Percentiles rank a stretch among this genome's conserved stretches.
Evolutionary conservation across 1,284 basidiomycete species (phyloP).

Genomic region (Tilletia walkeri): DNA sequence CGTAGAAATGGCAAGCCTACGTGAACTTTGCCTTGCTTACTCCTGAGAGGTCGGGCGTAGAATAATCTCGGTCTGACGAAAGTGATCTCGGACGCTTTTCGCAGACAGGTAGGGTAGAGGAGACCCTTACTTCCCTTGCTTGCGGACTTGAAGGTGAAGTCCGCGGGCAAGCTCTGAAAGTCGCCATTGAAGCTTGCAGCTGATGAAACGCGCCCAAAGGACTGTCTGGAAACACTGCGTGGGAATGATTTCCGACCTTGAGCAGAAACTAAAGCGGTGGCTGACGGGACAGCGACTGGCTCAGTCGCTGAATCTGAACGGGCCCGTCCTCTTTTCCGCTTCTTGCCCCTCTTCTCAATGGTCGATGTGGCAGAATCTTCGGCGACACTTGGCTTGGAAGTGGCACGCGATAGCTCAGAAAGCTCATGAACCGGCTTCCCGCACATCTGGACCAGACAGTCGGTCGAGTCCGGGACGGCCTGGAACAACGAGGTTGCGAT

Average conservation of each 20-base stretch:
- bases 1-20: conserved; percentile 71
- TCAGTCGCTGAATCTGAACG: neutral
- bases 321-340: neutral
- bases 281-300: neutral
- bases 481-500: conserved; percentile 71
- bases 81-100: conserved; percentile 60
- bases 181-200: no score
- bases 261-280: no score
- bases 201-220: no score
- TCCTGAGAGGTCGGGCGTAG: conserved; percentile 66
- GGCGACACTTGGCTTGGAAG: no score
- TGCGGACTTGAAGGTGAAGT: no score
- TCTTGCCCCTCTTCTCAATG: neutral
- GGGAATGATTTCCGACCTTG: no score
- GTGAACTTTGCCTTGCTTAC: conserved; percentile 59
- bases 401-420: conserved; percentile 35
- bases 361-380: no score
- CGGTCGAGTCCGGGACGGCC: conserved; percentile 65
- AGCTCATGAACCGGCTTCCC: conserved; percentile 67
- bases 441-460: conserved; percentile 75
- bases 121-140: no score
- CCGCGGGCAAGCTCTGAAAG: no score
- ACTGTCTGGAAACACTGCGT: no score
- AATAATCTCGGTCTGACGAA: conserved; percentile 67
- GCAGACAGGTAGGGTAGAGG: neutral